A percentile compares a stretch with the other conserved stretches of the same genome.
Conservation (phyloP, 331 rosid genomes). For the Saraca asoca region DNA sequence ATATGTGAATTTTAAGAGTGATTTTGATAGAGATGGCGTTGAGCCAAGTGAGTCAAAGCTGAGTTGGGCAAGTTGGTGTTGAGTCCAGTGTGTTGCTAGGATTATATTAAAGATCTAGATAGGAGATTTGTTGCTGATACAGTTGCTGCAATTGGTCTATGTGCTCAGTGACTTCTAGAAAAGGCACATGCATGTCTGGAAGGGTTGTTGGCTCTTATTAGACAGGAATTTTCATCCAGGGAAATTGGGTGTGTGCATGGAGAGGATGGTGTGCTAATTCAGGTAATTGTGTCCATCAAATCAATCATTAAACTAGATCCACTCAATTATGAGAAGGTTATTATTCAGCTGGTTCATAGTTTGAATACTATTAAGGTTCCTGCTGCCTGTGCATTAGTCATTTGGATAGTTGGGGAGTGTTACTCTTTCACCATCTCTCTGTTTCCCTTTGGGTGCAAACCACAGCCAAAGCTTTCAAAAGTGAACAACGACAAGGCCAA, state of each 20-base stretch:
- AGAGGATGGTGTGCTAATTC: constrained; percentile 74
- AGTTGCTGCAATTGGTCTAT: constrained; percentile 86
- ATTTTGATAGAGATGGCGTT: no score
- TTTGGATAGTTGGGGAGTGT: constrained; percentile 97
- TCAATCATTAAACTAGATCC: constrained; percentile 78
- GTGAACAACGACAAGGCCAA: no score
- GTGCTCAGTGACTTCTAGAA: constrained; percentile 77
- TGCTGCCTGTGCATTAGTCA: constrained; percentile 82
- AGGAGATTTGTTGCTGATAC: constrained; percentile 96
- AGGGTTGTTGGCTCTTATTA: constrained; percentile 67
- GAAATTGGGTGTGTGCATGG: constrained; percentile 64
- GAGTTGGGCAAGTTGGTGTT: no score
- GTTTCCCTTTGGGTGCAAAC: no score
- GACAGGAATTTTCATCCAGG: constrained; percentile 57
- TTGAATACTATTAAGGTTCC: constrained; percentile 80
- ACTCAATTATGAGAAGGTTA: constrained; percentile 78
- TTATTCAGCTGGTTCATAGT: constrained; percentile 73
- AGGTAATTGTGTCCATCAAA: constrained; percentile 80
- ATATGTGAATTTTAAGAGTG: no score
- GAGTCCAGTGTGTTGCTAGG: constrained; percentile 78
- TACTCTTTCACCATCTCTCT: no score
- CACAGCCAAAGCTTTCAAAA: no score
- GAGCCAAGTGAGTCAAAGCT: no score
- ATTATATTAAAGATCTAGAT: constrained; percentile 85
- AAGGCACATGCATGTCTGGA: constrained; percentile 73